phyloP scores from a whole-genome alignment of 139 green algal species.

The Ettlia oleoabundans region DNA sequence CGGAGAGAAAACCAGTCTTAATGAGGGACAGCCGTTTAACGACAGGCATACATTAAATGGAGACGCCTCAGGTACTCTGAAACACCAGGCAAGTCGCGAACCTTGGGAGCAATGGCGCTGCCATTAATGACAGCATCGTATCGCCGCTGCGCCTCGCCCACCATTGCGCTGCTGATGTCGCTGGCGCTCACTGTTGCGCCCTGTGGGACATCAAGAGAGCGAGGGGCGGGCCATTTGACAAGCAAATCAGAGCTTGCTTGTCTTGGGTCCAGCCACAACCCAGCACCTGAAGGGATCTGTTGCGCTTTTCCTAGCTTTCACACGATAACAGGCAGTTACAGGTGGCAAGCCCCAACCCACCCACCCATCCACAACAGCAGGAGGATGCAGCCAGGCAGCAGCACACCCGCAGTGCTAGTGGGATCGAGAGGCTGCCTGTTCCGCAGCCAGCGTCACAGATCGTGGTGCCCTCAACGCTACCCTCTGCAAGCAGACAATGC shows the following conservation, averaged over 20 bases:
- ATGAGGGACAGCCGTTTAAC: too few species aligned
- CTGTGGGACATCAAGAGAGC: neutral
- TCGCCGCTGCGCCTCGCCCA: slow-evolving; percentile 58
- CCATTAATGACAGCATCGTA: slow-evolving; percentile 58
- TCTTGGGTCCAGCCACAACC: too few species aligned
- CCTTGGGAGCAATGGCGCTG: slow-evolving; percentile 39
- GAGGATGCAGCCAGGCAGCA: too few species aligned
- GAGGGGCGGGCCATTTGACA: neutral
- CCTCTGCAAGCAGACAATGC: slow-evolving; percentile 65
- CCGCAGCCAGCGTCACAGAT: slow-evolving; percentile 94
- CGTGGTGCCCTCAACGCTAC: slow-evolving; percentile 75
- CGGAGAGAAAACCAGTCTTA: neutral
- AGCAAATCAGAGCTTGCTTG: neutral
- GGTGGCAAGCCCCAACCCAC: too few species aligned
- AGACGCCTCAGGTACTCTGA: too few species aligned
- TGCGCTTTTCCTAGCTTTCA: too few species aligned
- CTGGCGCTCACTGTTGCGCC: slow-evolving; percentile 83
- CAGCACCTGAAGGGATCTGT: too few species aligned
- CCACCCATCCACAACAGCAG: too few species aligned
- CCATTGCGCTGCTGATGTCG: slow-evolving; percentile 95
- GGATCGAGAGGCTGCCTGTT: slow-evolving; percentile 87
- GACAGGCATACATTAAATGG: too few species aligned
- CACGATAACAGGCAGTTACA: neutral
- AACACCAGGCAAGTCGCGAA: neutral
- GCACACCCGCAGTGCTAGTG: slow-evolving; percentile 71